Evolutionary conservation across 176 grass and related monocot species (phyloP).

Genomic region (Puccinellia tenuiflora): DNA sequence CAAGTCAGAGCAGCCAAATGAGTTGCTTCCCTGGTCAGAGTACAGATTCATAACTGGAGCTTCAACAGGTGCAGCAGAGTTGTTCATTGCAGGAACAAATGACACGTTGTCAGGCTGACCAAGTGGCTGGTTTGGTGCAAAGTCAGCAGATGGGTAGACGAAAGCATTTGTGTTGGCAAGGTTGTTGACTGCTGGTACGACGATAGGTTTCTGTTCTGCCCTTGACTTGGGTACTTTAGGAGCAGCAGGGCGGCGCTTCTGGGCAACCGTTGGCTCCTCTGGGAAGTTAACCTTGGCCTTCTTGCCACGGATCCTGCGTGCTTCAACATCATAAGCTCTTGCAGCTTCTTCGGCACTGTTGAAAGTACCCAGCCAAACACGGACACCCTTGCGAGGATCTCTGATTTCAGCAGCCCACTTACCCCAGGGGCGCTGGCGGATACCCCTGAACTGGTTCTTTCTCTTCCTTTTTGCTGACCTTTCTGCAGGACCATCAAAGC

Average conservation of each 20-base stretch:
- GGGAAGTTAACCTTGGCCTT: conserved; percentile 99
- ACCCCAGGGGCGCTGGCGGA: conserved; percentile 95
- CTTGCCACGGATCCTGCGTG: conserved; percentile 83
- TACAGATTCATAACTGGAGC: conserved; percentile 34
- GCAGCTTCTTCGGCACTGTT: conserved; percentile 97
- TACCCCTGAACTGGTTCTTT: conserved; percentile 90
- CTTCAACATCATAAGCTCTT: conserved; percentile 90
- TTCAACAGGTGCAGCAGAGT: conserved; percentile 27
- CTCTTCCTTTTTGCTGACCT: conserved; percentile 70
- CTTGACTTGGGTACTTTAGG: conserved; percentile 33
- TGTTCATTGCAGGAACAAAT: conserved; percentile 36
- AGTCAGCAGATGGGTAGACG: conserved; percentile 25
- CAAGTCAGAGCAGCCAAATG: conserved; percentile 36
- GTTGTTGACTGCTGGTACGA: conserved; percentile 25
- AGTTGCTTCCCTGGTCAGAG: conserved; percentile 87
- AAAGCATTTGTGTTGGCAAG: conserved; percentile 27
- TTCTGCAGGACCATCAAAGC: conserved; percentile 45
- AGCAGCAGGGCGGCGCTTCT: conserved; percentile 27
- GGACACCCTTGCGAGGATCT: conserved; percentile 88
- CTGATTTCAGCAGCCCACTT: conserved; percentile 99
- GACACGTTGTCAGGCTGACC: conserved; percentile 16
- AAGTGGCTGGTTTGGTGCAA: conserved; percentile 32
- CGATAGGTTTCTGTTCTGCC: conserved; percentile 19
- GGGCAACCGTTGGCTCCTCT: conserved; percentile 31
- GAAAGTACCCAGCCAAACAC: conserved; percentile 96